Evolutionary conservation across 495 filamentous ascomycete species (phyloP).

Genomic region (Daldinia childiae): DNA sequence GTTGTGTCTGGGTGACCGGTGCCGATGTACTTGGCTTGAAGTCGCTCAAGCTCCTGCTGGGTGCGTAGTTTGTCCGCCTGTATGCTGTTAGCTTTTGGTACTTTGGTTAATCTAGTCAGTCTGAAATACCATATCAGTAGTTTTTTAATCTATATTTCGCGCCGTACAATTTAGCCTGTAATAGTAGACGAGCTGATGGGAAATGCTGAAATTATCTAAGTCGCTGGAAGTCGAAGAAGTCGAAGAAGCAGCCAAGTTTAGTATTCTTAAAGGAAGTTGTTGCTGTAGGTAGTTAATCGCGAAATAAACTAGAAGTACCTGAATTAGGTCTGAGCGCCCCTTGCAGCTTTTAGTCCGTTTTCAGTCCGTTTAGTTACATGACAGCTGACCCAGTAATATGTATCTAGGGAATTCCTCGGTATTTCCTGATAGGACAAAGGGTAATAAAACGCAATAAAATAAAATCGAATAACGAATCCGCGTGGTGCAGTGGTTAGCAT

Average conservation of each 20-base stretch:
- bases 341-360: neutral
- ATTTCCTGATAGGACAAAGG: neutral
- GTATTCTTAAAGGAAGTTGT: neutral
- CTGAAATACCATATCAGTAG: conserved; percentile 31
- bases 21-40: conserved; percentile 93
- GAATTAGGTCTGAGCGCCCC: neutral
- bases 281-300: too few relatives aligned
- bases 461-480: neutral
- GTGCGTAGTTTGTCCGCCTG: conserved; percentile 97
- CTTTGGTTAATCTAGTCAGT: neutral
- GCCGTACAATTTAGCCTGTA: neutral
- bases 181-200: neutral
- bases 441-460: neutral
- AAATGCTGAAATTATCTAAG: neutral
- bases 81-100: conserved; percentile 15
- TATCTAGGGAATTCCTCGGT: neutral
- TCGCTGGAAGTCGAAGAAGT: neutral
- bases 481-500: conserved; percentile 19
- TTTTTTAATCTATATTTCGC: neutral
- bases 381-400: too few relatives aligned
- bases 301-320: neutral
- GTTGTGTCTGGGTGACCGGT: conserved; percentile 99
- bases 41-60: conserved; percentile 93
- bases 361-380: neutral
- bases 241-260: neutral